Evolutionary conservation across 2,329 filamentous ascomycete genomes (phyloP).

Genomic region (Fusarium sambucinum): DNA sequence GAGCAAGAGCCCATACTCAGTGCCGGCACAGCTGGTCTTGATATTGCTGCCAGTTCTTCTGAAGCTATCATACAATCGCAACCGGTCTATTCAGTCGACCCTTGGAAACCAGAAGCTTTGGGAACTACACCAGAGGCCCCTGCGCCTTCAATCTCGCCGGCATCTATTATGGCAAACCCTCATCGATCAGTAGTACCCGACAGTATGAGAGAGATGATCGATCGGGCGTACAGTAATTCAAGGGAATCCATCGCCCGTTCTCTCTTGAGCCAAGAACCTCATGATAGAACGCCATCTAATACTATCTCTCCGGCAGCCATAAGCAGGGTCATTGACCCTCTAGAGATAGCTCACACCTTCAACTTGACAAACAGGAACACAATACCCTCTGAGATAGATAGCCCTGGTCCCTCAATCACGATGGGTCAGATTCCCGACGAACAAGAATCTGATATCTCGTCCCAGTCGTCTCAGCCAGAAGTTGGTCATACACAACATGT

Average conservation of each 20-base stretch:
- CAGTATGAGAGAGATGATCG: constrained; percentile 39
- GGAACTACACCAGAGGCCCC: constrained; percentile 37
- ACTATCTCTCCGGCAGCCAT: constrained; percentile 58
- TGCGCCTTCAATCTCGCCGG: constrained; percentile 46
- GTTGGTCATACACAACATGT: constrained; percentile 56
- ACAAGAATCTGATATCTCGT: constrained; percentile 41
- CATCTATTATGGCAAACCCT: constrained; percentile 45
- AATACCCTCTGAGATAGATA: constrained; percentile 36
- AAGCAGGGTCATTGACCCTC: constrained; percentile 47
- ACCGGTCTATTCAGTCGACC: constrained; percentile 37
- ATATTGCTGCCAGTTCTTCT: constrained; percentile 32
- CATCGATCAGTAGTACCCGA: constrained; percentile 39
- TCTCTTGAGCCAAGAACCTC: constrained; percentile 38
- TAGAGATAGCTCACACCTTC: constrained; percentile 37
- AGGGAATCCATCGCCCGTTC: constrained; percentile 33
- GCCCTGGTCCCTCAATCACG: constrained; percentile 44
- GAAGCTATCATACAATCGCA: constrained; percentile 35
- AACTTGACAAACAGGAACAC: constrained; percentile 37
- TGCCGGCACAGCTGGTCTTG: constrained; percentile 6
- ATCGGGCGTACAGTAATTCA: constrained; percentile 36
- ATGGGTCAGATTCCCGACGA: constrained; percentile 47
- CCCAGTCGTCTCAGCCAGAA: constrained; percentile 29
- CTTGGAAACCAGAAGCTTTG: constrained; percentile 45
- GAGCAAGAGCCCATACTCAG: constrained; percentile 2
- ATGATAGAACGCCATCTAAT: constrained; percentile 42